A percentile compares a stretch with the other conserved stretches of the same genome.
These are phyloP conservation scores for Sonneratia alba DNA, from an alignment of 345 rosid species.

Conservation along the genomic window DNA sequence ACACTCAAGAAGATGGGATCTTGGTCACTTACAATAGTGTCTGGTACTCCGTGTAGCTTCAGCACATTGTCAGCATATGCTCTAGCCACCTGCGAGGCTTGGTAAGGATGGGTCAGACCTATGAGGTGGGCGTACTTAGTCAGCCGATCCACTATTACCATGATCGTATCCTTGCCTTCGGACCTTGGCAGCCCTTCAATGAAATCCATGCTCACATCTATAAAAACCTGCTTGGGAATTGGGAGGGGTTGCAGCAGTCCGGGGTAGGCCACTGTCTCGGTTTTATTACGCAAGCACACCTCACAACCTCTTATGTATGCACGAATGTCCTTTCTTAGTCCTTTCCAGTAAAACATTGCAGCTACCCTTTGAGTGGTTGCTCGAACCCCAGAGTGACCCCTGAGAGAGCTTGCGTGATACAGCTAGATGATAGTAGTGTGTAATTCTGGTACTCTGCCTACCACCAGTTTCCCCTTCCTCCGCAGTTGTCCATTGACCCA, in stretches of 20 bases:
- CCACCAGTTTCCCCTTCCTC: not conserved
- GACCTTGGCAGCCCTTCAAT: not conserved
- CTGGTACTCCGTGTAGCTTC: not conserved
- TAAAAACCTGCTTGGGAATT: not conserved
- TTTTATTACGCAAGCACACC: not conserved
- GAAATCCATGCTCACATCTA: not conserved
- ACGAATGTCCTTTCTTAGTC: not conserved
- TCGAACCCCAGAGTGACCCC: not conserved
- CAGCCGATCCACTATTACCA: not conserved
- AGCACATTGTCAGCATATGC: not conserved
- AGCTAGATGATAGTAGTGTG: not conserved
- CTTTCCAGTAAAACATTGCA: too few relatives aligned
- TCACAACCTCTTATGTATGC: not conserved
- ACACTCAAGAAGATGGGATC: not conserved
- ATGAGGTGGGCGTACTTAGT: not conserved
- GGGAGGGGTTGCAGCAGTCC: not conserved
- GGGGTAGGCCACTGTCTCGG: not conserved
- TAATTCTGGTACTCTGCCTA: fast-evolving
- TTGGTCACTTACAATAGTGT: not conserved
- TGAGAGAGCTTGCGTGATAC: too few relatives aligned
- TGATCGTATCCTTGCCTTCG: not conserved
- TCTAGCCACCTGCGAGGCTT: not conserved
- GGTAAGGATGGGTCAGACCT: not conserved
- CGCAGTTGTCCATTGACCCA: not conserved
- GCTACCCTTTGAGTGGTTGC: too few relatives aligned